Evolutionary conservation across 2,329 filamentous ascomycete species (phyloP), one percentile per base, ranked within the genome.

Genomic region (Emergomyces africanus): DNA sequence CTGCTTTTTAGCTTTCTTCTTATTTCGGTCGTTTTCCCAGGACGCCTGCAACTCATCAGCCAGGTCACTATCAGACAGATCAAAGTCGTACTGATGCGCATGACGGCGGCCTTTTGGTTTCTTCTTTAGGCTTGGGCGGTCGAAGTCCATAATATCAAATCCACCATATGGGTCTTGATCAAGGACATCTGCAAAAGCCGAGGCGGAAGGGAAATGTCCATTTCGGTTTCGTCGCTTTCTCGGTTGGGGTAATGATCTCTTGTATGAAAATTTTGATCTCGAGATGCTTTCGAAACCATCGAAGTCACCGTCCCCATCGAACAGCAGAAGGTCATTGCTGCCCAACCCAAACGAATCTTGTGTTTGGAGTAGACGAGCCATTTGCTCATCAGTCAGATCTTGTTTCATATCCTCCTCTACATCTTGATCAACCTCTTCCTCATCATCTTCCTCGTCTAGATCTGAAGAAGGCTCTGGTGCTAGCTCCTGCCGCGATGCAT

Each of bases 141-240:
- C 81, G 74, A 88, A 89, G 67, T 95, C 89, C 86, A 94, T 92
- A 50, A 95, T 77, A 67, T 96, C 90, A 63, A 96, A 86, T 9
- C 84, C 87, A 61, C 86, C 83, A 61, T 83, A 81, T 1, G 81
- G 80, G 63, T 82, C 79, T 62, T 75, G 72, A n/a, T 84, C 81
- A 2, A 84, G 72, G 0, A 78, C 77, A 67, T 83, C 82, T 2
- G 81, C 82, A 65, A 85, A 78, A 18, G 78, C 75, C 51, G 76
- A 76, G 5, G 82, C 83, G 42, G 78, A 77, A 18, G 80, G 79
- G 65, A 83, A 84, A 42, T 66, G 68, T 25, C 71, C 70, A 48
- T 64, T 64, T 55, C 65, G 63, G 42, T 66, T 60, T 49, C 61
- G 63, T 57, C 64, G 67, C 33, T 62, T 42, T 62, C 57, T 57